phyloP scores from a whole-genome alignment of 73 alveolate species.

The Uronychia binucleata region DNA sequence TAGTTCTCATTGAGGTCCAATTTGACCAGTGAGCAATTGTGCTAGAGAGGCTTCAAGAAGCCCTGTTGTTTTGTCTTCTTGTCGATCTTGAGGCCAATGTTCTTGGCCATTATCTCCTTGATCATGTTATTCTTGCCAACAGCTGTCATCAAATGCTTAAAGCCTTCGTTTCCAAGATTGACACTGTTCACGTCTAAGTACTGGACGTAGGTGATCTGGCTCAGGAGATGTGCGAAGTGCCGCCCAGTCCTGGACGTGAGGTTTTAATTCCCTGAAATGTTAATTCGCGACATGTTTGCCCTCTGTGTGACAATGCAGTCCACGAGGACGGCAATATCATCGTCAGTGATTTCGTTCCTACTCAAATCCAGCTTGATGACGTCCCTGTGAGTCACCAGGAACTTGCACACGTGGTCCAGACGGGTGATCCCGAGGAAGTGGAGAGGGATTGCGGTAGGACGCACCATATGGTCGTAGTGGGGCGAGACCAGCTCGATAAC shows the following conservation, averaged over 20 bases:
- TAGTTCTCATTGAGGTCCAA: not conserved
- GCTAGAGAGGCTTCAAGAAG: not conserved
- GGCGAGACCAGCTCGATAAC: not conserved
- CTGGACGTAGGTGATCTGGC: not conserved
- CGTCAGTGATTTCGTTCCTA: not conserved
- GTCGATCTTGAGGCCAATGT: not conserved
- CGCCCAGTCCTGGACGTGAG: not conserved
- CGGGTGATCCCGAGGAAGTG: not conserved
- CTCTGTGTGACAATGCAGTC: not conserved
- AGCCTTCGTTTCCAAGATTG: not conserved
- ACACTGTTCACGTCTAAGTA: not conserved
- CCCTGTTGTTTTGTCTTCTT: not conserved
- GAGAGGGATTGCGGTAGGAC: not conserved
- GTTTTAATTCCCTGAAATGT: slow-evolving; percentile 1
- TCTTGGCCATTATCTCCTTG: not conserved
- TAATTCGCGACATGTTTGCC: not conserved
- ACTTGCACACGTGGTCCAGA: not conserved
- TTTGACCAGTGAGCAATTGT: slow-evolving; percentile 1
- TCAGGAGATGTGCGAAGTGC: not conserved
- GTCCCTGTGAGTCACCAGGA: not conserved
- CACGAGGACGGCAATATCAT: not conserved
- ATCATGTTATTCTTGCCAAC: slow-evolving; percentile 3
- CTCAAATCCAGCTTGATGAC: not conserved
- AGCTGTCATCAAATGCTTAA: not conserved
- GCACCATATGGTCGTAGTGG: not conserved